Conservation (phyloP, 2,329 filamentous ascomycete species). For the Aspergillus versicolor region DNA sequence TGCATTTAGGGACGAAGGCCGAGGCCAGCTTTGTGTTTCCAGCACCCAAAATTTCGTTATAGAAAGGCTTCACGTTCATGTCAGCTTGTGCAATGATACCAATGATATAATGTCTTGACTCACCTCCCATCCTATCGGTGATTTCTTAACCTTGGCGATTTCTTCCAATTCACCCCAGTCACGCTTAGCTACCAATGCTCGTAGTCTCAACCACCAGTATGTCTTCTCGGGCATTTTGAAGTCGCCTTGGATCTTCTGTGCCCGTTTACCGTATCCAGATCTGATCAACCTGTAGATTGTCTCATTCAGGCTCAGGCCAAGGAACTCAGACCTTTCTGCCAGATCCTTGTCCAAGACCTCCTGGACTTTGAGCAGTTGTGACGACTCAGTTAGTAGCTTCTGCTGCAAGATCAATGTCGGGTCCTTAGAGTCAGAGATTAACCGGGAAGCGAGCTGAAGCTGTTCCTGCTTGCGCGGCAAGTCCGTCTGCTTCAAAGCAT, state of each 20-base stretch:
- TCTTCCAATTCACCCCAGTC: slow-evolving; percentile 95
- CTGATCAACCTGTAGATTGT: slow-evolving; percentile 87
- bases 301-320: slow-evolving; percentile 83
- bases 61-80: slow-evolving; percentile 69
- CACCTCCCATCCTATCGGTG: slow-evolving; percentile 95
- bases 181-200: slow-evolving; percentile 83
- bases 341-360: slow-evolving; percentile 84
- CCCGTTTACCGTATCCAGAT: slow-evolving; percentile 77
- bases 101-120: slow-evolving; percentile 35
- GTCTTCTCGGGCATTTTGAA: slow-evolving; percentile 93
- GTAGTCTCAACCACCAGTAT: slow-evolving; percentile 80
- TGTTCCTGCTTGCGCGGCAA: slow-evolving; percentile 75
- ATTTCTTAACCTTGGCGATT: slow-evolving; percentile 70
- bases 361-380: slow-evolving; percentile 78
- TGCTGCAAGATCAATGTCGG: slow-evolving; percentile 65
- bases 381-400: slow-evolving; percentile 74
- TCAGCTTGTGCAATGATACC: slow-evolving; percentile 26
- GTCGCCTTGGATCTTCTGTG: slow-evolving; percentile 83
- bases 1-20: slow-evolving; percentile 85
- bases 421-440: slow-evolving; percentile 82
- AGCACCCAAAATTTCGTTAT: slow-evolving; percentile 81
- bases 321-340: slow-evolving; percentile 61
- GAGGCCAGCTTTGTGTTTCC: slow-evolving; percentile 86
- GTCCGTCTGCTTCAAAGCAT: slow-evolving; percentile 74
- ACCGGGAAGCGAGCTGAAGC: slow-evolving; percentile 77